Percentiles rank a stretch among this genome's conserved stretches.
These are phyloP conservation scores for Macrotyloma uniflorum DNA, from an alignment of 306 rosid genomes.

Conservation along the genomic window DNA sequence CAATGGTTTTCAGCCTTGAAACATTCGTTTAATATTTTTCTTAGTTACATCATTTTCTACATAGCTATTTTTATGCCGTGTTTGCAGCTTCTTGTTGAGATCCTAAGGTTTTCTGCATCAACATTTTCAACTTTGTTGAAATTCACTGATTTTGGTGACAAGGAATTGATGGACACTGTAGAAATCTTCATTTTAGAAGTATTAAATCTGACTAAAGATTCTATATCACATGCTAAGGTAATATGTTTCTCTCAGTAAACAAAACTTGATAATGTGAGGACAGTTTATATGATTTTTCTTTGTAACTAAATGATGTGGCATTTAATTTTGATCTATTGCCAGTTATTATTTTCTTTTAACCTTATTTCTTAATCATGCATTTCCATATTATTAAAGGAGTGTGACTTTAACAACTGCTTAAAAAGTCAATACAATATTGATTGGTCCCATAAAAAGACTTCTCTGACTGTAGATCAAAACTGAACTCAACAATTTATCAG, in stretches of 20 bases:
- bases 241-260: slow-evolving; percentile 27
- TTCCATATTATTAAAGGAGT: background rate
- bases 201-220: slow-evolving; percentile 62
- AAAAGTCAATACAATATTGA: background rate
- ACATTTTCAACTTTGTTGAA: slow-evolving; percentile 62
- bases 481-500: slow-evolving; percentile 1
- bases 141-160: slow-evolving; percentile 53
- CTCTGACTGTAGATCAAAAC: slow-evolving; percentile 1
- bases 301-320: slow-evolving; percentile 12
- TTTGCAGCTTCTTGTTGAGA: slow-evolving; percentile 76
- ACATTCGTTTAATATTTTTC: slow-evolving; percentile 35
- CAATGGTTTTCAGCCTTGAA: slow-evolving; percentile 21
- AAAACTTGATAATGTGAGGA: background rate
- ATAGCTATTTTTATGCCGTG: slow-evolving; percentile 31
- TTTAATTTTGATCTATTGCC: slow-evolving; percentile 26
- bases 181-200: slow-evolving; percentile 65
- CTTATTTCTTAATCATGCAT: background rate
- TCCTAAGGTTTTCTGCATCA: slow-evolving; percentile 66
- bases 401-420: slow-evolving; percentile 1
- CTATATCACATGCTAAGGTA: slow-evolving; percentile 75
- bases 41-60: slow-evolving; percentile 28
- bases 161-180: slow-evolving; percentile 44
- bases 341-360: background rate
- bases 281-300: background rate
- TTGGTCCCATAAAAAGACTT: background rate